A percentile compares a stretch with the other conserved stretches of the same genome.
These are phyloP conservation scores for Phytopythium boreale DNA, from an alignment of 352 stramenopile genomes.

Conservation along the genomic window DNA sequence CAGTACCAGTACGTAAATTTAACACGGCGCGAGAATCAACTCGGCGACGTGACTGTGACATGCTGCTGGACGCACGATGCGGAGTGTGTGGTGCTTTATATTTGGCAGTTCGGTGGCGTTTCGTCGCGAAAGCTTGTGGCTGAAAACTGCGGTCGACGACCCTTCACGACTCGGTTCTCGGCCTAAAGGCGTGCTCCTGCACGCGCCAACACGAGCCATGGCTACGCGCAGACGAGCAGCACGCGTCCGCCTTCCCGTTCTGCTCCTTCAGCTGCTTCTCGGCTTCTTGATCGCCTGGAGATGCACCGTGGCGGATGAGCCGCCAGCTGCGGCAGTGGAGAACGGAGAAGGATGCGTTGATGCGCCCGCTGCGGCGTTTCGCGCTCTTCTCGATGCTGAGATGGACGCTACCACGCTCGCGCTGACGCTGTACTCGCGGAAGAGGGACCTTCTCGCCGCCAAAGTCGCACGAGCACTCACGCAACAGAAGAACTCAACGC, in stretches of 20 bases:
- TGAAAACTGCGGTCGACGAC: not conserved
- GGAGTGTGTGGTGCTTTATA: too few species aligned
- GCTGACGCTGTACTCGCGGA: slow-evolving; percentile 20
- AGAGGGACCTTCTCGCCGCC: slow-evolving; percentile 11
- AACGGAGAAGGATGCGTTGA: not conserved
- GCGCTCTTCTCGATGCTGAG: slow-evolving; percentile 1
- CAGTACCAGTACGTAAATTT: too few species aligned
- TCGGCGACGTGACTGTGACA: not conserved
- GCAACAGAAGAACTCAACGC: not conserved
- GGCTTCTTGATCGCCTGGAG: not conserved
- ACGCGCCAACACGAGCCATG: not conserved
- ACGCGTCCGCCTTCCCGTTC: not conserved
- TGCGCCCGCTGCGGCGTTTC: not conserved
- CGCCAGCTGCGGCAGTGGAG: not conserved
- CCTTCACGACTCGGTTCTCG: not conserved
- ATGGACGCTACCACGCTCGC: slow-evolving; percentile 13
- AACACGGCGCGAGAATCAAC: not conserved
- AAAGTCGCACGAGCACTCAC: slow-evolving; percentile 1
- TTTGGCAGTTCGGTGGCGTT: not conserved
- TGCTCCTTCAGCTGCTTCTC: not conserved
- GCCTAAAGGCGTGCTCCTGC: not conserved
- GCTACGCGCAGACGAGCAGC: not conserved
- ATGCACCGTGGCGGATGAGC: not conserved
- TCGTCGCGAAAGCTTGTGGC: not conserved
- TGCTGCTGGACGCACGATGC: too few species aligned